Conservation (phyloP, 2,329 filamentous ascomycete genomes). For the Cadophora sp. region DNA sequence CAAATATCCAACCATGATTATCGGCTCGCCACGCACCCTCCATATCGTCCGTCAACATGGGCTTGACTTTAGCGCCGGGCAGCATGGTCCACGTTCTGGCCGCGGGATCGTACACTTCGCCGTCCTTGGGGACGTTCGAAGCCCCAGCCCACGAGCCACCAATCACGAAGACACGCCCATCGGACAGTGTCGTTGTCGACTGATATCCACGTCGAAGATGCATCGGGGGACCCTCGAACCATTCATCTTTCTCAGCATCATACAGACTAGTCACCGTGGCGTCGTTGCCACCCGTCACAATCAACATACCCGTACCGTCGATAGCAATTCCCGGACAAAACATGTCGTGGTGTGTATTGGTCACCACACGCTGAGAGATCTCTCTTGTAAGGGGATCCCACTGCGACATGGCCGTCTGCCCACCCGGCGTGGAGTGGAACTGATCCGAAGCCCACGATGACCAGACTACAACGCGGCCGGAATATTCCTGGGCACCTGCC, state of each 20-base stretch:
- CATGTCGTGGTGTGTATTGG: constrained; percentile 31
- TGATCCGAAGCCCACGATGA: not conserved
- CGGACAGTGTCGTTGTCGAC: constrained; percentile 6
- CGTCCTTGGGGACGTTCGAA: not conserved
- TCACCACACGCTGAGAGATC: not conserved
- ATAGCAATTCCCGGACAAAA: constrained; percentile 32
- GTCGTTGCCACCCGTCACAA: constrained; percentile 27
- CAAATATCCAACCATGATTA: constrained; percentile 56
- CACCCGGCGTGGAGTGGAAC: not conserved
- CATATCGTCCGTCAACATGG: constrained; percentile 57
- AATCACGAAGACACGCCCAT: constrained; percentile 18
- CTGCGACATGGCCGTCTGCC: not conserved
- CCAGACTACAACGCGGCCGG: not conserved
- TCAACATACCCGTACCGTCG: constrained; percentile 17
- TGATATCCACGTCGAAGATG: constrained; percentile 19
- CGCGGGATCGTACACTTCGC: constrained; percentile 56
- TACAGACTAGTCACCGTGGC: constrained; percentile 28
- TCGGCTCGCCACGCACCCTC: constrained; percentile 53
- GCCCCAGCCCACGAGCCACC: constrained; percentile 12
- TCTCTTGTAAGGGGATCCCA: not conserved
- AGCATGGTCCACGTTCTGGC: constrained; percentile 55
- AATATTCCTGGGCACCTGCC: not conserved
- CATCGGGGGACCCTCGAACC: not conserved
- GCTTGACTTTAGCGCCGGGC: constrained; percentile 50
- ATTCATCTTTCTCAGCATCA: constrained; percentile 8